Percentiles rank a stretch among this genome's conserved stretches.
Conservation (phyloP, 805 yeast genomes). For the Pichia paraexigua region DNA sequence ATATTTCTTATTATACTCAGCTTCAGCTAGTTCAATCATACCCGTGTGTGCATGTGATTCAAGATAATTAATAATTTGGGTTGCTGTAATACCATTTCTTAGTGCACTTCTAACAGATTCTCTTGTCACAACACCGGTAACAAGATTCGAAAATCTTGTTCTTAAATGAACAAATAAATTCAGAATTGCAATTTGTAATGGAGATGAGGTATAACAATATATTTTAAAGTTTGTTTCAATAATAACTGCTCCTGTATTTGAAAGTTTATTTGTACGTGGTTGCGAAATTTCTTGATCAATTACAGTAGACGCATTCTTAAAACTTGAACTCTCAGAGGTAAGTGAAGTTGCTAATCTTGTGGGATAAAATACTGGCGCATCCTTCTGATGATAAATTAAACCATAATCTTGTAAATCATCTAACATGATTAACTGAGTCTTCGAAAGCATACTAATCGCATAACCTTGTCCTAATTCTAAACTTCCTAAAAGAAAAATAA, state of each 20-base stretch:
- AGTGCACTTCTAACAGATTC: conserved; percentile 85
- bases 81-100: conserved; percentile 85
- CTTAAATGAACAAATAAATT: conserved; percentile 81
- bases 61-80: conserved; percentile 82
- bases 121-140: conserved; percentile 86
- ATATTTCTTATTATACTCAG: conserved; percentile 53
- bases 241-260: conserved; percentile 59
- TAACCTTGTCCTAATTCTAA: conserved; percentile 86
- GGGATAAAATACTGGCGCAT: conserved; percentile 69
- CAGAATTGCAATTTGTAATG: conserved; percentile 87
- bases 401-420: conserved; percentile 91
- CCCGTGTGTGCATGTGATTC: conserved; percentile 93
- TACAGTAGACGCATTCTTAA: conserved; percentile 67
- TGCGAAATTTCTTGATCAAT: conserved; percentile 55
- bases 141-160: conserved; percentile 84
- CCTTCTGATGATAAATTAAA: conserved; percentile 51
- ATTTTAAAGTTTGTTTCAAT: conserved; percentile 90
- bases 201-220: conserved; percentile 90
- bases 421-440: conserved; percentile 78
- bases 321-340: conserved; percentile 72
- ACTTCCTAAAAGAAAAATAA: conserved; percentile 88
- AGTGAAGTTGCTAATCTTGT: conserved; percentile 84
- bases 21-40: conserved; percentile 70
- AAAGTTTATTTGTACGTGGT: conserved; percentile 14
- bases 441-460: conserved; percentile 58